Percentiles rank a stretch among this genome's conserved stretches.
phyloP scores from a whole-genome alignment of 495 filamentous ascomycete genomes.

The Margaritispora aquatica region DNA sequence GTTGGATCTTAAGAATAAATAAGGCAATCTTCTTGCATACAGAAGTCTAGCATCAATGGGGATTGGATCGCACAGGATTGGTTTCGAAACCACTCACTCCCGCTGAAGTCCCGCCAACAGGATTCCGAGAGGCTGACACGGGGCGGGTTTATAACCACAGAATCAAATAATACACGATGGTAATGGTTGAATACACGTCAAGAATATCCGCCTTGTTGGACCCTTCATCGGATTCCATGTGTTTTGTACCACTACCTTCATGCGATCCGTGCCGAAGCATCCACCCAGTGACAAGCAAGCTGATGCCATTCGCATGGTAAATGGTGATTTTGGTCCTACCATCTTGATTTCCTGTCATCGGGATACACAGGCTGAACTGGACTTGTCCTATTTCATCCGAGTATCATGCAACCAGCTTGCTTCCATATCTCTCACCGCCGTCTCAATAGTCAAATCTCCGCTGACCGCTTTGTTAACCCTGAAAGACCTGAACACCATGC shows the following conservation, averaged over 20 bases:
- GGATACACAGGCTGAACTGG: neutral
- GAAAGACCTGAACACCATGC: conserved; percentile 20
- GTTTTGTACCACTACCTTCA: neutral
- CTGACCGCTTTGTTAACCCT: conserved; percentile 14
- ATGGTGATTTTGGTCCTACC: neutral
- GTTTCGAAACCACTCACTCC: neutral
- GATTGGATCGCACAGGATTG: neutral
- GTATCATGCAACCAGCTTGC: neutral
- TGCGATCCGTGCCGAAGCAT: neutral
- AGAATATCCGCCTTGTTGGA: neutral
- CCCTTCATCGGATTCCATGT: neutral
- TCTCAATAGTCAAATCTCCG: neutral
- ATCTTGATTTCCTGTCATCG: neutral
- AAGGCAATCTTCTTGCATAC: neutral
- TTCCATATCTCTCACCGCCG: conserved; percentile 15
- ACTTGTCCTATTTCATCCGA: neutral
- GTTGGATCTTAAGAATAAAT: neutral
- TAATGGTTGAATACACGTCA: neutral
- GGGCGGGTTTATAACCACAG: neutral
- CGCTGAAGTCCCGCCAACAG: conserved; percentile 4
- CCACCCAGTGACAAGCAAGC: neutral
- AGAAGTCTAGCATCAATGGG: neutral
- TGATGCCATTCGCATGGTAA: neutral
- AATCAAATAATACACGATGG: neutral
- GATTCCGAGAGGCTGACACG: conserved; percentile 19